Conservation (phyloP, 108 stramenopile genomes). For the Cyclotella kingstonii region DNA sequence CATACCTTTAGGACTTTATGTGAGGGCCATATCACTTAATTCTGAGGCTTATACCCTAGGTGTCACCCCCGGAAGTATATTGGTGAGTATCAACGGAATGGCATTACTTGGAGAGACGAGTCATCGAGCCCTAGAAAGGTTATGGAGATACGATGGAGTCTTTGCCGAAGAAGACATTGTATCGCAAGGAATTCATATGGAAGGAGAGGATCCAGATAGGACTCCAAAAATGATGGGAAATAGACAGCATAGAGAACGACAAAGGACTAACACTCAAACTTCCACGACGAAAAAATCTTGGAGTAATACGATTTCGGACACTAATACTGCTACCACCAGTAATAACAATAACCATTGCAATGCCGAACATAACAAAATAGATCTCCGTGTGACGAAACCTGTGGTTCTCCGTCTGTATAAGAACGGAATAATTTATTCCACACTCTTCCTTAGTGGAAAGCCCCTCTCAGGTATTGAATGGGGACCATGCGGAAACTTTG, state of each 20-base stretch:
- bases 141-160: constrained; percentile 80
- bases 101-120: constrained; percentile 69
- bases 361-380: constrained; percentile 2
- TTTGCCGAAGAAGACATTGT: constrained; percentile 3
- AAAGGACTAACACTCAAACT: neutral
- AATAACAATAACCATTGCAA: constrained; percentile 5
- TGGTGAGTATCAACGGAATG: constrained; percentile 71
- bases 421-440: constrained; percentile 45
- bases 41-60: constrained; percentile 68
- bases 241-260: neutral
- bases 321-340: neutral
- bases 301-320: neutral
- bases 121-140: constrained; percentile 65
- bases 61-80: constrained; percentile 49
- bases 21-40: constrained; percentile 37
- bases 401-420: constrained; percentile 51
- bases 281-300: neutral
- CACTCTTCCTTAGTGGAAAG: constrained; percentile 49
- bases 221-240: neutral
- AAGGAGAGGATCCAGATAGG: neutral
- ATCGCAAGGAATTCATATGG: neutral
- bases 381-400: constrained; percentile 31
- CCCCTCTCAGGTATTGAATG: constrained; percentile 68
- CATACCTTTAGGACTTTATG: constrained; percentile 69
- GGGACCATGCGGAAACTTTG: constrained; percentile 83